Evolutionary conservation across 2,329 filamentous ascomycete genomes (phyloP), one percentile per base, ranked within the genome.

Genomic region (Fusarium burgessii): DNA sequence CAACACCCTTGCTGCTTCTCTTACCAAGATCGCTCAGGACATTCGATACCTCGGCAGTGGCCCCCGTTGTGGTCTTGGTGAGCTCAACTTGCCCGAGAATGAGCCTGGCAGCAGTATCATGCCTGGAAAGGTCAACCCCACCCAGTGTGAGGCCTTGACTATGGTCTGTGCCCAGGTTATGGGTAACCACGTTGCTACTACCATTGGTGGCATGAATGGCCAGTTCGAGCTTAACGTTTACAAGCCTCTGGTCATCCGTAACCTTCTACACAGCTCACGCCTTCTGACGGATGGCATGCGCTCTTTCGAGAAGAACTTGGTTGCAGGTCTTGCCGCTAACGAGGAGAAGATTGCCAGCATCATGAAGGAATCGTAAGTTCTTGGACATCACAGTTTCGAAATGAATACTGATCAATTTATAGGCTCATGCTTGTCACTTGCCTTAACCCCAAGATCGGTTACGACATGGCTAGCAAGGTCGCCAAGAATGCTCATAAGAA

Each of bases 401-500:
- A 29, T 27, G 43, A 41, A 27, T 13, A 35, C 64, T 77, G 67
- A 76, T 55, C 62, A 32, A 50, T 33, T 7, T 32, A 27, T 18
- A 97, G 94, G 79, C 88, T 99, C 77, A 99, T 99, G 96, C 89
- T 98, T 74, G 96, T 98, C 38, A 99, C 96, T 73, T 98, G 95
- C 87, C 88, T 98, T 70, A 98, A 98, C 88, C 94, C 95, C 75
- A 93, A 97, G 83, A 98, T 98, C 80, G 95, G 95, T 66, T 97
- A 98, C 83, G 95, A 98, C 81, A 97, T 97, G 93, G 95, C 95
- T 56, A 94, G 91, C 83, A 97, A 97, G 87, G 95, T 97, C 27
- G 95, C 95, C 78, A 98, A 98, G 91, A 97, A 99, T 80, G 96
- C 96, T 18, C 96, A 99, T 87, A 98, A 98, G 90, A 98, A 98